Percentiles rank a stretch among this genome's conserved stretches.
These are phyloP conservation scores for Bipolaris zeicola DNA, from an alignment of 2,329 filamentous ascomycete genomes.

Conservation along the genomic window DNA sequence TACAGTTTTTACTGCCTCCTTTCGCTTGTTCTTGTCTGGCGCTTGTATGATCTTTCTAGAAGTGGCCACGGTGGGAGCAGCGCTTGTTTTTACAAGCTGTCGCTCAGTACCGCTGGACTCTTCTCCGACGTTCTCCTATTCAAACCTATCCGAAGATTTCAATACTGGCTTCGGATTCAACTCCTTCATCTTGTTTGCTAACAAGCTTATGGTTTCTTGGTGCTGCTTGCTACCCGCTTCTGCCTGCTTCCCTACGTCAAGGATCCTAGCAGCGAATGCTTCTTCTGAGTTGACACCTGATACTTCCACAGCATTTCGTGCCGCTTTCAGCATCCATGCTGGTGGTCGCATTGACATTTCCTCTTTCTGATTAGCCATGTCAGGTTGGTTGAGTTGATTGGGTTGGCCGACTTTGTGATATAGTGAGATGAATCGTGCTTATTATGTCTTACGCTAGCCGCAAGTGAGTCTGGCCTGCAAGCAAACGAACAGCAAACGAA, in stretches of 20 bases:
- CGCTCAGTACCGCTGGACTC: background rate
- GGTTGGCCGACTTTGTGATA: background rate
- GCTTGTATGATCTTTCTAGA: background rate
- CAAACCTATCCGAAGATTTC: background rate
- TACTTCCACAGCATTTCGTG: slow-evolving; percentile 1
- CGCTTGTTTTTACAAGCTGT: background rate
- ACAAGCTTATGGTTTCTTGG: background rate
- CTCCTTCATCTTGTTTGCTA: background rate
- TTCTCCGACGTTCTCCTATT: background rate
- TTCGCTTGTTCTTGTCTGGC: slow-evolving; percentile 2
- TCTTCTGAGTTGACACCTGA: background rate
- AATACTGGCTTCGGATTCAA: background rate
- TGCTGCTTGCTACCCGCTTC: background rate
- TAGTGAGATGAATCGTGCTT: background rate
- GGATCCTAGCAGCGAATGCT: slow-evolving; percentile 2
- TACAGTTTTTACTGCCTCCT: background rate
- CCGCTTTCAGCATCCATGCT: slow-evolving; percentile 7
- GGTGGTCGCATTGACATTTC: background rate
- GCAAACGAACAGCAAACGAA: background rate
- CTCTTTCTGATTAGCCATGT: background rate
- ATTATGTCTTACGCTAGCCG: background rate
- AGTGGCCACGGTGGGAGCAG: background rate
- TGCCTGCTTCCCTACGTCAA: background rate
- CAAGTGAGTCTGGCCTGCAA: background rate
- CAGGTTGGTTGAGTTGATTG: background rate